phyloP scores from a whole-genome alignment of 768 basidiomycete species.

The Mycena alexandri region DNA sequence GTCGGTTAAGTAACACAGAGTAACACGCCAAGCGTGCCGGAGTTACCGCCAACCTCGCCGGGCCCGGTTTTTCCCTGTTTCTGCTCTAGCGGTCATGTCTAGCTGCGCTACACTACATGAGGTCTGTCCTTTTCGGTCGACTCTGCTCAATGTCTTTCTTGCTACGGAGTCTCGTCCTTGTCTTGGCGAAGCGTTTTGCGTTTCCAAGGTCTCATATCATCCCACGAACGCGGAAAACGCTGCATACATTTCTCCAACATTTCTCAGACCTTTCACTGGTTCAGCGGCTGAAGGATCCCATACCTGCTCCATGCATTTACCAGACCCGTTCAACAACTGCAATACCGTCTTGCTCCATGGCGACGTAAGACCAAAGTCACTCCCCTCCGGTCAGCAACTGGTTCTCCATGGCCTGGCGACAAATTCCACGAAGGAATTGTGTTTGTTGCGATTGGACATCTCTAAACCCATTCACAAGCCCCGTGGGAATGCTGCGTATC shows the following conservation, averaged over 20 bases:
- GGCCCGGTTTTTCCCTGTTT: no score
- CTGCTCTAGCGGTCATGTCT: no score
- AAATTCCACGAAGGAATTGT: conserved; percentile 5
- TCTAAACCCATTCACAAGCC: background rate
- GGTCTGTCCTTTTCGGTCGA: background rate
- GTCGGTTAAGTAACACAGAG: no score
- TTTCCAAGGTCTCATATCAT: background rate
- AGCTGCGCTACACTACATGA: no score
- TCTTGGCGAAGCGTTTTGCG: background rate
- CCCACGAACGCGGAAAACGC: conserved; percentile 7
- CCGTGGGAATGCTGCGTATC: no score
- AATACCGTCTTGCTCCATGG: background rate
- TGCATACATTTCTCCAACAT: no score
- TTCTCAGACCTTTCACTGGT: background rate
- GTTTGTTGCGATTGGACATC: background rate
- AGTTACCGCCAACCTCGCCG: no score
- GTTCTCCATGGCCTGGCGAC: background rate
- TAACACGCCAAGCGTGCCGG: no score
- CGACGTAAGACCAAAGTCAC: background rate
- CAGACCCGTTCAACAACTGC: no score
- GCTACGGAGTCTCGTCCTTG: background rate
- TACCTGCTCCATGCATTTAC: background rate
- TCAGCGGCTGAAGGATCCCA: background rate
- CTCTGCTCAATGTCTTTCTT: background rate
- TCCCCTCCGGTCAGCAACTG: background rate